Conservation (phyloP, 495 filamentous ascomycete genomes). For the Pyrenula aspistea region DNA sequence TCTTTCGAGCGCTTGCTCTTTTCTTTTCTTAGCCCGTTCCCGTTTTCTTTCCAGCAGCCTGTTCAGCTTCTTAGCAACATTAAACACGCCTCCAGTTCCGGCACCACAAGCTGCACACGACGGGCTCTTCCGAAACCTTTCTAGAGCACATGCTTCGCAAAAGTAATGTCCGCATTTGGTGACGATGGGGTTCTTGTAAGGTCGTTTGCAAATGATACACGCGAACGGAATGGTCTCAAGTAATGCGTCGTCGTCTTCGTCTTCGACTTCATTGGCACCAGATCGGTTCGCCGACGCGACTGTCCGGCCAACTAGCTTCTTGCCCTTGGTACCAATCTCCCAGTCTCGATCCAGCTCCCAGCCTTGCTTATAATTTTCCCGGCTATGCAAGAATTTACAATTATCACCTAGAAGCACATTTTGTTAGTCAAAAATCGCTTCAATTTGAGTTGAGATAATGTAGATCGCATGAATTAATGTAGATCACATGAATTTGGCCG, state of each 20-base stretch:
- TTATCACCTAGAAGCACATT: conserved; percentile 39
- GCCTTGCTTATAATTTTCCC: conserved; percentile 83
- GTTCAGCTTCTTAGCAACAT: conserved; percentile 71
- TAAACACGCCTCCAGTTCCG: conserved; percentile 82
- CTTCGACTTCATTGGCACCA: conserved; percentile 37
- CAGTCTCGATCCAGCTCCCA: conserved; percentile 94
- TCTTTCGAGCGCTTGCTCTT: conserved; percentile 57
- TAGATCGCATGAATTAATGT: no score
- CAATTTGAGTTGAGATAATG: no score
- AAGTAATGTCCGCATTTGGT: conserved; percentile 96
- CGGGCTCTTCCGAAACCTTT: conserved; percentile 70
- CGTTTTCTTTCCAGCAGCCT: conserved; percentile 76
- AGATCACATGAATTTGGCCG: no score
- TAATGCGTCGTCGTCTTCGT: conserved; percentile 62
- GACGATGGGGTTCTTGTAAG: conserved; percentile 71
- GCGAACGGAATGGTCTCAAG: conserved; percentile 86
- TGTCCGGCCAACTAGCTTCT: conserved; percentile 48
- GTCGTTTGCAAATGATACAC: conserved; percentile 80
- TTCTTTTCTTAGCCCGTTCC: conserved; percentile 51
- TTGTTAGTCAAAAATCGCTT: no score
- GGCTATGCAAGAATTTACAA: conserved; percentile 81
- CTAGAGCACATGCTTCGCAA: conserved; percentile 77
- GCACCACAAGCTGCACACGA: conserved; percentile 75
- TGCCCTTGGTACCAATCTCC: conserved; percentile 73
- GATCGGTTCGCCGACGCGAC: conserved; percentile 44